phyloP scores from a whole-genome alignment of 495 filamentous ascomycete genomes.

The Aspergillus kassunensis region DNA sequence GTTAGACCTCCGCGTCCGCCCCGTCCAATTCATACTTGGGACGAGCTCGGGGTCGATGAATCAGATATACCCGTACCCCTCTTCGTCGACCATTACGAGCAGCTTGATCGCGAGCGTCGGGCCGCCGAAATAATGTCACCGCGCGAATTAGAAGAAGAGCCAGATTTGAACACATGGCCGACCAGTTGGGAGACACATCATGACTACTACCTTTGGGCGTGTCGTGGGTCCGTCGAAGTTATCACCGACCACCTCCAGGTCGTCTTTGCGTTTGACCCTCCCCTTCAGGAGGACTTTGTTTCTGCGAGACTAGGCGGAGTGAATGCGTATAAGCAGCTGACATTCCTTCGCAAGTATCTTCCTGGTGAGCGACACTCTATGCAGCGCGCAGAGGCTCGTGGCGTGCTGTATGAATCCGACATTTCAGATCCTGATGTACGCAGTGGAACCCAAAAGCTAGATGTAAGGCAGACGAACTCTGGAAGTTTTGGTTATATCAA shows the following conservation, averaged over 20 bases:
- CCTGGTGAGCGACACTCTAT: conserved; percentile 18
- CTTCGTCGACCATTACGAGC: neutral
- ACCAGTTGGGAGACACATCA: conserved; percentile 10
- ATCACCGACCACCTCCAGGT: conserved; percentile 17
- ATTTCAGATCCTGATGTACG: conserved; percentile 11
- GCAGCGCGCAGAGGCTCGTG: conserved; percentile 16
- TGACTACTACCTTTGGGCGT: conserved; percentile 19
- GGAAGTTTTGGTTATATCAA: neutral
- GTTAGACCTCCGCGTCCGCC: conserved; percentile 5
- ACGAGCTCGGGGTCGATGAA: neutral
- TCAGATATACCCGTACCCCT: neutral
- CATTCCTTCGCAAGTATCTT: conserved; percentile 14
- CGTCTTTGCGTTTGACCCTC: conserved; percentile 13
- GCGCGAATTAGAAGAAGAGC: conserved; percentile 8
- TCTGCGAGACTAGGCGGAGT: conserved; percentile 9
- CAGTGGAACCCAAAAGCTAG: conserved; percentile 7
- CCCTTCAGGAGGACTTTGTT: conserved; percentile 10
- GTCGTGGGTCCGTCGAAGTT: conserved; percentile 11
- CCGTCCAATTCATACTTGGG: neutral
- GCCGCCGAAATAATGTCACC: conserved; percentile 6
- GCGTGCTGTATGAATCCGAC: conserved; percentile 12
- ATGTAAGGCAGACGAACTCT: conserved; percentile 8
- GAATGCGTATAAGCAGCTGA: conserved; percentile 15
- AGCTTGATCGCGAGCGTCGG: neutral
- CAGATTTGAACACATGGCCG: conserved; percentile 7